phyloP scores from a whole-genome alignment of 805 yeast species.

The Tetrapisispora taiwanensis region DNA sequence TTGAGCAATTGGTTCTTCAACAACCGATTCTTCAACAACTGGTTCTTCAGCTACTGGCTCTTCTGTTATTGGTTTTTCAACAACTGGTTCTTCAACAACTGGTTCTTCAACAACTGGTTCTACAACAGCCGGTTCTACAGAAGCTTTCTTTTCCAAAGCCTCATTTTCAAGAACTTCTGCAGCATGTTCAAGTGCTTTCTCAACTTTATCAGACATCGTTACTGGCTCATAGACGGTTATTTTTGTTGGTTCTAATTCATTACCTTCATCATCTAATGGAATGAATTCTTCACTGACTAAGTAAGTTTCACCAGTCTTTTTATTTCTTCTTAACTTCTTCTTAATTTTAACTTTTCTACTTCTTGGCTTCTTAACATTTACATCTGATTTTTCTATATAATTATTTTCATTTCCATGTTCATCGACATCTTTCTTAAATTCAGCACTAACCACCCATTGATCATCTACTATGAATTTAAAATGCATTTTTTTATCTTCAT shows the following conservation, averaged over 20 bases:
- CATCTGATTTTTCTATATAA: constrained; percentile 17
- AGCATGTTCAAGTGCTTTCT: constrained; percentile 10
- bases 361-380: constrained; percentile 1
- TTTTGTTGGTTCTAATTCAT: constrained; percentile 4
- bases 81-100: constrained; percentile 45
- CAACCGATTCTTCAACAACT: not conserved
- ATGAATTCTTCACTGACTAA: constrained; percentile 16
- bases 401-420: constrained; percentile 36
- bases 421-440: constrained; percentile 31
- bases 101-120: constrained; percentile 55
- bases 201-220: constrained; percentile 8
- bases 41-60: not conserved
- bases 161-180: not conserved
- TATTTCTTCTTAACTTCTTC: constrained; percentile 32
- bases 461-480: constrained; percentile 62
- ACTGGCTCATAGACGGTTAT: constrained; percentile 5
- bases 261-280: constrained; percentile 7
- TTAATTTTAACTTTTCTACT: constrained; percentile 28
- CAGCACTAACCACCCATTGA: constrained; percentile 41
- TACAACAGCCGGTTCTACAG: not conserved
- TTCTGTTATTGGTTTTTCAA: constrained; percentile 33
- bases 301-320: constrained; percentile 33
- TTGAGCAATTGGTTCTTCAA: not conserved
- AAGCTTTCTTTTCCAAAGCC: constrained; percentile 25
- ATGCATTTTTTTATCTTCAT: constrained; percentile 28